phyloP scores from a whole-genome alignment of 441 rosid genomes.

The Populus hybrid region DNA sequence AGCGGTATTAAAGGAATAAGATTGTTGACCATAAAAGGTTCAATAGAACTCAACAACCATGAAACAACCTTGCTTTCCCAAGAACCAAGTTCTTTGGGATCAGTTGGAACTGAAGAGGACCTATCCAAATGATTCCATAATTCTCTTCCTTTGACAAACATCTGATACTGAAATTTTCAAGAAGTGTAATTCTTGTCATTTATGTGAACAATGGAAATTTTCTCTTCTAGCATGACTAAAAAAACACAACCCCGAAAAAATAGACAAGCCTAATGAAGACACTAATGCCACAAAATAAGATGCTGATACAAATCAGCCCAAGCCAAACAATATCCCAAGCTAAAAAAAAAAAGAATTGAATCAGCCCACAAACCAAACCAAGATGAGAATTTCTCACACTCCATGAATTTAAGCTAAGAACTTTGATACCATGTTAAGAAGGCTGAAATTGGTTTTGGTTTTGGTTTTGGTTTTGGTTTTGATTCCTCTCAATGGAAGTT shows the following conservation, averaged over 20 bases:
- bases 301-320: no score
- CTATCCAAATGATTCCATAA: neutral
- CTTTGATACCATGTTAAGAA: neutral
- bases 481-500: neutral
- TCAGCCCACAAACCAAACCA: neutral
- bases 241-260: no score
- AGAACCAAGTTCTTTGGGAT: neutral
- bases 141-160: neutral
- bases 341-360: no score
- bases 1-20: neutral
- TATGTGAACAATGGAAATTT: neutral
- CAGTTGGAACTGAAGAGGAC: neutral
- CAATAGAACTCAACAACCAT: constrained; percentile 5
- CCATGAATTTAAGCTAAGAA: neutral
- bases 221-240: neutral
- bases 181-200: neutral
- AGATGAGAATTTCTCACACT: neutral
- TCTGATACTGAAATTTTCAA: neutral
- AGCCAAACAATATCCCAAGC: no score
- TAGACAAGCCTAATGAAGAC: no score
- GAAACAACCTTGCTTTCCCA: neutral
- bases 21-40: neutral
- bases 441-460: neutral
- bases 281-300: no score
- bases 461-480: neutral